Evolutionary conservation across 257 asterid genomes (phyloP), one percentile per base, ranked within the genome.

Genomic region (Ajuga chamaepitys): DNA sequence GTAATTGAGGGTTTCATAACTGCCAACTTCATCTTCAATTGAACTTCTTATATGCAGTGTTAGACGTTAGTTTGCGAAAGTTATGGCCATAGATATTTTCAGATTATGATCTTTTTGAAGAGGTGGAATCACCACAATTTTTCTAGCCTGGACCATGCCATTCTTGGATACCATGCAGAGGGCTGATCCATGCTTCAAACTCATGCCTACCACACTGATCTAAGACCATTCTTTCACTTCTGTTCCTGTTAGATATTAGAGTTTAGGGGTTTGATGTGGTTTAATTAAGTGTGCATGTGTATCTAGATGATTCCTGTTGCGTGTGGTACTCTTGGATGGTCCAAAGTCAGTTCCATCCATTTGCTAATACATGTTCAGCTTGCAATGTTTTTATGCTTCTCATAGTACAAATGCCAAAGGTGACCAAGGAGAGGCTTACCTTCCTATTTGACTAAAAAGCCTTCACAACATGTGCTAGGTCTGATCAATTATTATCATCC

Each of bases 381-480:
- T 9, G 38, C 38, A 21, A 32, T 3, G 2, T 17, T 13, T 38
- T 17, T 18, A 4, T 32, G 40, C 35, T 34, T 17, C 30, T 55
- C 56, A 25, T 44, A 42, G 34, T 48, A 47, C 17, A 18, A 28
- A 74, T 66, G 60, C 64, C 5, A 17, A 56, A 42, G 63, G 25
- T 54, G 58, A 47, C 28, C n/a, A 42, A 24, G 16, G 52, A 11
- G 64, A 37, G 37, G 42, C 50, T 24, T 55, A 67, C 50, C 50
- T 62, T 67, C 35, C 17, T 45, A 47, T 68, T 56, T 62, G 42
- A 30, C 30, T 64, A 66, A n/a, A 42, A 32, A 37, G 30, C 35
- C 50, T 64, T 58, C 46, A 48, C 10, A 58, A 35, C 66, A 16
- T 62, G 58, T 20, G 44, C 64, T 48, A 56, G 64, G 44, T 64